phyloP scores from a whole-genome alignment of 805 yeast genomes.

The Metschnikowia peoriensis region DNA sequence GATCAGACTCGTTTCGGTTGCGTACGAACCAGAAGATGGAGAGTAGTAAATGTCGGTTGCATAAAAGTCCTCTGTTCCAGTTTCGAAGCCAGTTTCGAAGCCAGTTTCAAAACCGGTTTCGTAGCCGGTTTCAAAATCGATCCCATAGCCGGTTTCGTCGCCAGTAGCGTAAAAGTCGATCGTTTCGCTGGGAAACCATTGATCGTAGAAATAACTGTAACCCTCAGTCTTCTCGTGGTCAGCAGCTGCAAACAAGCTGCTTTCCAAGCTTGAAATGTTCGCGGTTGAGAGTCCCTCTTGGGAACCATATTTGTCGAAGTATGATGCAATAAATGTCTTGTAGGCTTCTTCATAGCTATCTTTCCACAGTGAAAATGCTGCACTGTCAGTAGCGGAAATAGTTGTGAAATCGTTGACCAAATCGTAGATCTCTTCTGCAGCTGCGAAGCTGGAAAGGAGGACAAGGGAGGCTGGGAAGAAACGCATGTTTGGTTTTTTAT shows the following conservation, averaged over 20 bases:
- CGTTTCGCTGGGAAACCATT: not conserved
- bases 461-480: not conserved
- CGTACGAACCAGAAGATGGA: not conserved
- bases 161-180: slow-evolving; percentile 1
- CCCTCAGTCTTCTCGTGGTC: not conserved
- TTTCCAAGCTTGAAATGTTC: not conserved
- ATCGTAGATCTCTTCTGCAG: not conserved
- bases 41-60: not conserved
- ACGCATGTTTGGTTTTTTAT: not conserved
- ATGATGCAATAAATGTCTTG: not conserved
- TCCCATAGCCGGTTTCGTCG: not conserved
- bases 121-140: not conserved
- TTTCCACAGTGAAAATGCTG: slow-evolving; percentile 1
- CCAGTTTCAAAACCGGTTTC: slow-evolving; percentile 1
- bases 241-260: slow-evolving; percentile 1
- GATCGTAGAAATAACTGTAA: not conserved
- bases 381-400: not conserved
- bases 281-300: not conserved
- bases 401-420: not conserved
- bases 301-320: not conserved
- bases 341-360: not conserved
- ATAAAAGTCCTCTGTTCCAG: not conserved
- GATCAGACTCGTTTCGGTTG: not conserved
- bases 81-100: not conserved
- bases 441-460: not conserved